Percentiles rank a stretch among this genome's conserved stretches.
These are phyloP conservation scores for Neurospora sp. DNA, from an alignment of 495 filamentous ascomycete genomes.

Conservation along the genomic window DNA sequence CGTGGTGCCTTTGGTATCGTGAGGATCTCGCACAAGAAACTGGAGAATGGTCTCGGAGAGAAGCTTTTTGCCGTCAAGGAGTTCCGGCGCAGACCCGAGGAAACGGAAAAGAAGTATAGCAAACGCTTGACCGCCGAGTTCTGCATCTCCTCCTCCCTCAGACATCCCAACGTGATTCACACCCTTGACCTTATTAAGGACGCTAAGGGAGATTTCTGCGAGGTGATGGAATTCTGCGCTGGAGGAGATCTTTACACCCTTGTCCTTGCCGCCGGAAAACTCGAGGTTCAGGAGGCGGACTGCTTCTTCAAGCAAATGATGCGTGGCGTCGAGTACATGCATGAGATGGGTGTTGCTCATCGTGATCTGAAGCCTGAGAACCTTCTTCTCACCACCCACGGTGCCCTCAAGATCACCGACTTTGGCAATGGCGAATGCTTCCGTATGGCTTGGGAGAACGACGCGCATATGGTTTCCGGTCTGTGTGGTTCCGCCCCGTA, in stretches of 20 bases:
- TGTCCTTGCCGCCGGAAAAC: slow-evolving; percentile 81
- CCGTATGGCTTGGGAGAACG: slow-evolving; percentile 98
- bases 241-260: slow-evolving; percentile 95
- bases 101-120: slow-evolving; percentile 92
- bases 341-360: slow-evolving; percentile 98
- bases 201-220: slow-evolving; percentile 95
- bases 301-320: slow-evolving; percentile 99
- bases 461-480: slow-evolving; percentile 95
- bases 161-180: slow-evolving; percentile 97
- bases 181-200: slow-evolving; percentile 92
- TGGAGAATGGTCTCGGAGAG: slow-evolving; percentile 72
- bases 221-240: slow-evolving; percentile 99
- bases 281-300: slow-evolving; percentile 89
- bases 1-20: slow-evolving; percentile 96
- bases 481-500: slow-evolving; percentile 95
- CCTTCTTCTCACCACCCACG: slow-evolving; percentile 82
- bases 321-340: slow-evolving; percentile 98
- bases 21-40: slow-evolving; percentile 92
- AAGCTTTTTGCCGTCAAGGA: slow-evolving; percentile 97
- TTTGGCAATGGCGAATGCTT: slow-evolving; percentile 99
- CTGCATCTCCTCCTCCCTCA: slow-evolving; percentile 93
- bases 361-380: slow-evolving; percentile 98
- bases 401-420: slow-evolving; percentile 96
- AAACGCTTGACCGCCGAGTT: slow-evolving; percentile 98
- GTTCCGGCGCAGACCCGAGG: slow-evolving; percentile 86